Evolutionary conservation across 2,329 filamentous ascomycete species (phyloP).

Genomic region (Ophiostoma piceae): DNA sequence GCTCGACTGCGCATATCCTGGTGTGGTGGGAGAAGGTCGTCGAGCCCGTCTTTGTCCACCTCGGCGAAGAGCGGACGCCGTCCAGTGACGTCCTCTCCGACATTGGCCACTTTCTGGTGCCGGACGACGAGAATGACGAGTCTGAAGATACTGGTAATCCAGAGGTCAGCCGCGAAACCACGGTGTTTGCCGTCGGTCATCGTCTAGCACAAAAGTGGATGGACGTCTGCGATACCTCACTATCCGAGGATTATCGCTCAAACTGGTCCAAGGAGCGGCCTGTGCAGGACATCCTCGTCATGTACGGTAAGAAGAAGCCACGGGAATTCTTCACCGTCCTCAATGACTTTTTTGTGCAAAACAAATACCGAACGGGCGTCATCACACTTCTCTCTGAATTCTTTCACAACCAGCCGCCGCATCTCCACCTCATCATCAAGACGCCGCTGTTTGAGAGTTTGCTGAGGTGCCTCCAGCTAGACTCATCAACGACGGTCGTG

Average conservation of each 20-base stretch:
- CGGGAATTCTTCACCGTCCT: constrained; percentile 45
- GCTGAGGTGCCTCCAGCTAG: constrained; percentile 67
- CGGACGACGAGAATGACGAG: constrained; percentile 53
- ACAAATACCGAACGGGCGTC: constrained; percentile 57
- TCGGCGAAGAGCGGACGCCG: constrained; percentile 58
- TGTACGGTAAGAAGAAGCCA: constrained; percentile 63
- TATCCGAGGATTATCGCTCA: constrained; percentile 36
- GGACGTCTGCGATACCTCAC: constrained; percentile 39
- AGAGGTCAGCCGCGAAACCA: constrained; percentile 32
- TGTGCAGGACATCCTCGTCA: constrained; percentile 48
- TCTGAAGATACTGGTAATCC: constrained; percentile 32
- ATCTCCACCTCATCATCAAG: constrained; percentile 66
- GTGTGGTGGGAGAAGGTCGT: constrained; percentile 68
- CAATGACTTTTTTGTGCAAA: constrained; percentile 61
- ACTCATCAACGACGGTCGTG: constrained; percentile 72
- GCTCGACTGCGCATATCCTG: constrained; percentile 56
- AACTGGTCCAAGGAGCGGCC: constrained; percentile 47
- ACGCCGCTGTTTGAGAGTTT: constrained; percentile 68
- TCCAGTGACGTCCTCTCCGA: constrained; percentile 61
- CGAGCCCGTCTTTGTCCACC: constrained; percentile 48
- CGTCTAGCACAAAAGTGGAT: constrained; percentile 56
- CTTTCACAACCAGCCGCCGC: constrained; percentile 70
- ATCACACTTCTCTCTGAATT: constrained; percentile 67
- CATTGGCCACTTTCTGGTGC: constrained; percentile 58
- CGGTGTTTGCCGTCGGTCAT: constrained; percentile 48